Percentiles rank a stretch among this genome's conserved stretches.
These are phyloP conservation scores for Russula vinacea DNA, from an alignment of 768 basidiomycete genomes.

Conservation along the genomic window DNA sequence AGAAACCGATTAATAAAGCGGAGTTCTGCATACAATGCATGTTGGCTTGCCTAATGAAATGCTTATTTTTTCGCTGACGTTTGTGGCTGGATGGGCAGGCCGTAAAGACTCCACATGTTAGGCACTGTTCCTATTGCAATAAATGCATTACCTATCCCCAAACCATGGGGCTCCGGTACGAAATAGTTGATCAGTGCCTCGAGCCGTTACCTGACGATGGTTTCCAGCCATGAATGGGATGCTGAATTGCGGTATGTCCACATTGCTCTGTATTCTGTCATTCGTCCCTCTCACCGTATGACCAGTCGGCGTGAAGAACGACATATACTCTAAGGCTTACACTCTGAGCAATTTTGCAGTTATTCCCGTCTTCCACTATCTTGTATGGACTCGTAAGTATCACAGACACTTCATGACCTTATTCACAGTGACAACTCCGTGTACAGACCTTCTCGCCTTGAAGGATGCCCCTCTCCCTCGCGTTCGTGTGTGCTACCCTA, in stretches of 20 bases:
- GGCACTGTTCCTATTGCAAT: conserved; percentile 17
- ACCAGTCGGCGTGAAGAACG: conserved; percentile 17
- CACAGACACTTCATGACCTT: background rate
- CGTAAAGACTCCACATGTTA: background rate
- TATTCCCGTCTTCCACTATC: conserved; percentile 4
- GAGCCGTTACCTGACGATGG: background rate
- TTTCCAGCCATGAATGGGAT: conserved; percentile 3
- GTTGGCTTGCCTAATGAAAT: background rate
- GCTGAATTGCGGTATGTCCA: conserved; percentile 18
- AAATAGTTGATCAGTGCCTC: background rate
- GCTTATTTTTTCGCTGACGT: too few relatives aligned
- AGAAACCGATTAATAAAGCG: background rate
- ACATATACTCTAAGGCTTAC: conserved; percentile 4
- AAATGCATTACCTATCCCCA: conserved; percentile 5
- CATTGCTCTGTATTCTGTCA: background rate
- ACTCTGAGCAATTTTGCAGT: background rate
- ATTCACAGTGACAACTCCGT: too few relatives aligned
- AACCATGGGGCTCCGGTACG: conserved; percentile 1
- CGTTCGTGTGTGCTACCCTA: background rate
- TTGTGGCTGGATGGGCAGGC: background rate
- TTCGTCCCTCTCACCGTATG: background rate
- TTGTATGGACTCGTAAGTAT: conserved; percentile 16
- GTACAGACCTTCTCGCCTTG: too few relatives aligned
- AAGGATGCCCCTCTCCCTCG: background rate
- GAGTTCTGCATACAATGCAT: conserved; percentile 12